Percentiles rank a stretch among this genome's conserved stretches.
These are phyloP conservation scores for Chaetoceros muelleri DNA, from an alignment of 108 stramenopile genomes.

Conservation along the genomic window DNA sequence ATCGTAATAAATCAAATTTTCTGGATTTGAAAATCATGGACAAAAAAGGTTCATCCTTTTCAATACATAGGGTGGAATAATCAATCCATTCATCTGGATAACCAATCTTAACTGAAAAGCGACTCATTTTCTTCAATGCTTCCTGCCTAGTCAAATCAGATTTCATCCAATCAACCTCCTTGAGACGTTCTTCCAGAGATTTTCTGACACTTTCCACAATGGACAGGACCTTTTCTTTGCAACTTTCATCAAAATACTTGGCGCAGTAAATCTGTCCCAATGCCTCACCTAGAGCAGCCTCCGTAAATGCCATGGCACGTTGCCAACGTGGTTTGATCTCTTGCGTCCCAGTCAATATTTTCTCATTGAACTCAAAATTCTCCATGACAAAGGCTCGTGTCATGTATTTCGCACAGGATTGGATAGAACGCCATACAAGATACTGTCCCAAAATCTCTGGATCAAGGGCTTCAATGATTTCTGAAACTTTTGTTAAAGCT, in stretches of 20 bases:
- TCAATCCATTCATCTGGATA: constrained; percentile 80
- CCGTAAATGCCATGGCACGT: constrained; percentile 64
- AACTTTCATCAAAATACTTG: constrained; percentile 52
- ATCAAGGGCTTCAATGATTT: constrained; percentile 25
- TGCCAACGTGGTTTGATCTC: constrained; percentile 78
- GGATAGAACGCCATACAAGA: constrained; percentile 38
- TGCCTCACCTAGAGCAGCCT: constrained; percentile 61
- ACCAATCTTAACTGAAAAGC: constrained; percentile 75
- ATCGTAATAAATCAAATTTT: constrained; percentile 41
- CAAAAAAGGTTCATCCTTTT: constrained; percentile 33
- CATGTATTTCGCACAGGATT: constrained; percentile 45
- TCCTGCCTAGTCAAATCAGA: constrained; percentile 43
- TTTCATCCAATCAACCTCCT: constrained; percentile 84
- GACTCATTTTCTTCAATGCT: constrained; percentile 66
- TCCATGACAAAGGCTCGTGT: constrained; percentile 39
- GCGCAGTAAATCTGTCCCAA: constrained; percentile 70
- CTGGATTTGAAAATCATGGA: constrained; percentile 42
- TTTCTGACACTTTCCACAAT: constrained; percentile 71
- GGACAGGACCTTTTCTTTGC: constrained; percentile 43
- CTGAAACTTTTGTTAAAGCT: constrained; percentile 37
- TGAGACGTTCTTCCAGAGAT: constrained; percentile 64
- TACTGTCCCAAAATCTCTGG: constrained; percentile 25
- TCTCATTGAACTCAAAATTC: constrained; percentile 63
- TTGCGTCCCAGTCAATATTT: constrained; percentile 46
- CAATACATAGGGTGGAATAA: constrained; percentile 29